A percentile compares a stretch with the other conserved stretches of the same genome.
Evolutionary conservation across 148 eudicot species (phyloP).

Genomic region (Cornus kousa): DNA sequence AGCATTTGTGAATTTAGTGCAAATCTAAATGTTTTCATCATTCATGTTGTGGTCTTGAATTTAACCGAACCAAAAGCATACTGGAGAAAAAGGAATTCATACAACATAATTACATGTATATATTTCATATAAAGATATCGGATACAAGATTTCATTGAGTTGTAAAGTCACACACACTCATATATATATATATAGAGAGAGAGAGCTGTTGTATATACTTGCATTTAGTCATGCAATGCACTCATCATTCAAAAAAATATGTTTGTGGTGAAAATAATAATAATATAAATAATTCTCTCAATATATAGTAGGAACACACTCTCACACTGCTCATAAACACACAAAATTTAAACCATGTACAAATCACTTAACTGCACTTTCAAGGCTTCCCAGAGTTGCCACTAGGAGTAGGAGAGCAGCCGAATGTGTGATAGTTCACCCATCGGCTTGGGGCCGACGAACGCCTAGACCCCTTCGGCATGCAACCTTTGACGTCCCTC

Average conservation of each 20-base stretch:
- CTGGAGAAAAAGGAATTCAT: too few relatives aligned
- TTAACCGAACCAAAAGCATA: too few relatives aligned
- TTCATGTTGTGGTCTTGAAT: too few relatives aligned
- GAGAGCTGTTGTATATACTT: too few relatives aligned
- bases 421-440: conserved; percentile 27
- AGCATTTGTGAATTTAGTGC: too few relatives aligned
- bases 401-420: conserved; percentile 6
- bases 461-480: conserved; percentile 46
- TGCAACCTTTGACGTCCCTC: conserved; percentile 30
- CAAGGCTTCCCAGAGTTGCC: not conserved
- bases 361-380: not conserved
- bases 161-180: too few relatives aligned
- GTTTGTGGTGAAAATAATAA: not conserved
- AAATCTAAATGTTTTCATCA: too few relatives aligned
- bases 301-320: not conserved
- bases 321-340: not conserved
- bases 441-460: conserved; percentile 51
- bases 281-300: too few relatives aligned
- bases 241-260: not conserved
- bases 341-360: not conserved
- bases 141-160: too few relatives aligned
- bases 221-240: not conserved
- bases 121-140: too few relatives aligned
- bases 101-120: too few relatives aligned
- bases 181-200: too few relatives aligned